phyloP scores from a whole-genome alignment of 257 asterid genomes.

The Misopates orontium region DNA sequence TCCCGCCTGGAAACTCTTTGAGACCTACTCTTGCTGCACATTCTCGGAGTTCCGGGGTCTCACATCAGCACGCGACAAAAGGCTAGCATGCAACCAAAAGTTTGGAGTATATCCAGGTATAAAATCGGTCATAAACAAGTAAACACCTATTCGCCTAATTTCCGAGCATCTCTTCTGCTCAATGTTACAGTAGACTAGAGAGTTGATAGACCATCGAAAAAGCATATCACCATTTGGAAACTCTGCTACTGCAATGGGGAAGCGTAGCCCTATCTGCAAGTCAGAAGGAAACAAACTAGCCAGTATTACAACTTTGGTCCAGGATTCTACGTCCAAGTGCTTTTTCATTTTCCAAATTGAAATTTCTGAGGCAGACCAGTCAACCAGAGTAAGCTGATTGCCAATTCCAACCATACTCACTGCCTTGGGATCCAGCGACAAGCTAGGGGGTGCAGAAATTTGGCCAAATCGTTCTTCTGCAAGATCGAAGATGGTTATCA shows the following conservation, averaged over 20 bases:
- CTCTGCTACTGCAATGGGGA: not conserved
- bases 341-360: not conserved
- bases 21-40: no score
- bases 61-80: no score
- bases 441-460: not conserved
- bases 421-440: not conserved
- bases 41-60: no score
- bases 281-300: not conserved
- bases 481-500: slow-evolving; percentile 13
- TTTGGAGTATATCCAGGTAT: no score
- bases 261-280: not conserved
- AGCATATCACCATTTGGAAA: not conserved
- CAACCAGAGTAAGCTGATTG: slow-evolving; percentile 14
- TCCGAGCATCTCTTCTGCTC: not conserved
- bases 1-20: no score
- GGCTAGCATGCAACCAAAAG: no score
- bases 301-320: not conserved
- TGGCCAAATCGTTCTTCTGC: slow-evolving; percentile 9
- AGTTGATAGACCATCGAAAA: not conserved
- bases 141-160: not conserved
- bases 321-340: not conserved
- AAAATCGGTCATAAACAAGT: no score
- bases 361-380: not conserved
- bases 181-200: not conserved
- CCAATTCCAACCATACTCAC: not conserved